phyloP scores from a whole-genome alignment of 2,329 filamentous ascomycete species.

The Curvularia eragrostidis region DNA sequence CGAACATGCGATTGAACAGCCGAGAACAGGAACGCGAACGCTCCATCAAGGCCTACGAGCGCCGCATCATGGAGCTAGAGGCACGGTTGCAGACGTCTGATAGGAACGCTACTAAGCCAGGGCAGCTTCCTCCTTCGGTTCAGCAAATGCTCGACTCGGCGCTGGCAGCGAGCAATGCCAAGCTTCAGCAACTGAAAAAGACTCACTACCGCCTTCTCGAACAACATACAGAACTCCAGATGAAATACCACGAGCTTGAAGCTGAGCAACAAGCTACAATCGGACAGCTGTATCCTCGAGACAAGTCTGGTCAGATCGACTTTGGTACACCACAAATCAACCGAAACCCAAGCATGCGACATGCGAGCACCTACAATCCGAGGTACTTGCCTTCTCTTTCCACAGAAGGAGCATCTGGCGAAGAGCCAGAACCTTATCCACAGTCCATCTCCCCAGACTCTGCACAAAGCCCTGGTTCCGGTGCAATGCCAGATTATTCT shows the following conservation, averaged over 20 bases:
- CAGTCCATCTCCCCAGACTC: constrained; percentile 43
- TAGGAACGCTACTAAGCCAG: constrained; percentile 34
- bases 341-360: constrained; percentile 38
- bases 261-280: constrained; percentile 40
- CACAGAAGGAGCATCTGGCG: constrained; percentile 24
- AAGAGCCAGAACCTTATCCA: constrained; percentile 39
- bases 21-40: constrained; percentile 59
- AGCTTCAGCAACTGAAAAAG: constrained; percentile 59
- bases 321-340: constrained; percentile 28
- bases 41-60: constrained; percentile 56
- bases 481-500: constrained; percentile 32
- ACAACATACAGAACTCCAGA: constrained; percentile 59
- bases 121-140: constrained; percentile 49
- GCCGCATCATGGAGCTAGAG: constrained; percentile 57
- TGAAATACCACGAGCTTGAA: constrained; percentile 53
- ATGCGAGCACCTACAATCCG: constrained; percentile 29
- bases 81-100: constrained; percentile 36
- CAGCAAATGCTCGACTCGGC: constrained; percentile 59
- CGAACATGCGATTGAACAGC: constrained; percentile 64
- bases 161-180: constrained; percentile 56
- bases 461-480: constrained; percentile 28
- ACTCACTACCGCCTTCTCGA: constrained; percentile 59
- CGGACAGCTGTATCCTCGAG: constrained; percentile 32
- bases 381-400: constrained; percentile 37
- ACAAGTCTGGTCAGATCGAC: constrained; percentile 26